A percentile compares a stretch with the other conserved stretches of the same genome.
Evolutionary conservation across 2,329 filamentous ascomycete species (phyloP).

Genomic region (Fusarium xylarioides): DNA sequence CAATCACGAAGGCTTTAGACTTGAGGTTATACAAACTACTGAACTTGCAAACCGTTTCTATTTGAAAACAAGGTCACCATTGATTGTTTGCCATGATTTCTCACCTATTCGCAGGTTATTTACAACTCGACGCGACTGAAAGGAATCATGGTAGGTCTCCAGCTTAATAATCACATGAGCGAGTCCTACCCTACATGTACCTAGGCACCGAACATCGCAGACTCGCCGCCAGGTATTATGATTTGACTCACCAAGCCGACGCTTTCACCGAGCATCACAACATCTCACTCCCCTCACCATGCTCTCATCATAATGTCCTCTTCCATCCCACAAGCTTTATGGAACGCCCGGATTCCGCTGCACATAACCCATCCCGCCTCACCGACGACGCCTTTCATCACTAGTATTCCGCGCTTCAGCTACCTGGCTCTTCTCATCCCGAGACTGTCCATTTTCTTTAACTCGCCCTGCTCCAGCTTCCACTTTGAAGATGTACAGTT

Average conservation of each 20-base stretch:
- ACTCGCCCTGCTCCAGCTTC: conserved; percentile 65
- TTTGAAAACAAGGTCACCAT: not conserved
- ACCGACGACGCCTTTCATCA: conserved; percentile 60
- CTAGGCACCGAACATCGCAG: not conserved
- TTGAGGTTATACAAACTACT: not conserved
- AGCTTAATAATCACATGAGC: conserved; percentile 19
- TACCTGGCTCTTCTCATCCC: conserved; percentile 68
- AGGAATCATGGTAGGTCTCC: not conserved
- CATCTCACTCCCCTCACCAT: conserved; percentile 21
- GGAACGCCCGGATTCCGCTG: conserved; percentile 63
- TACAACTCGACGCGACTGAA: not conserved
- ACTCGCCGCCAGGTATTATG: not conserved
- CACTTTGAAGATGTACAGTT: conserved; percentile 65
- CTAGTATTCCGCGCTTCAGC: conserved; percentile 65
- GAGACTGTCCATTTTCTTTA: conserved; percentile 63
- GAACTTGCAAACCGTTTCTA: not conserved
- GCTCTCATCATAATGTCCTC: conserved; percentile 39
- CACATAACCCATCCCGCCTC: conserved; percentile 61
- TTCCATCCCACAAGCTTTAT: conserved; percentile 59
- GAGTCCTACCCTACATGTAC: conserved; percentile 7
- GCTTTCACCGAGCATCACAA: conserved; percentile 1
- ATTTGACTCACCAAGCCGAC: not conserved
- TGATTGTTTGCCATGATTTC: not conserved
- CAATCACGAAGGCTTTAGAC: not conserved
- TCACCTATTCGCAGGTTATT: not conserved